Evolutionary conservation across 441 rosid genomes (phyloP).

Genomic region (Gossypium gossypioides): DNA sequence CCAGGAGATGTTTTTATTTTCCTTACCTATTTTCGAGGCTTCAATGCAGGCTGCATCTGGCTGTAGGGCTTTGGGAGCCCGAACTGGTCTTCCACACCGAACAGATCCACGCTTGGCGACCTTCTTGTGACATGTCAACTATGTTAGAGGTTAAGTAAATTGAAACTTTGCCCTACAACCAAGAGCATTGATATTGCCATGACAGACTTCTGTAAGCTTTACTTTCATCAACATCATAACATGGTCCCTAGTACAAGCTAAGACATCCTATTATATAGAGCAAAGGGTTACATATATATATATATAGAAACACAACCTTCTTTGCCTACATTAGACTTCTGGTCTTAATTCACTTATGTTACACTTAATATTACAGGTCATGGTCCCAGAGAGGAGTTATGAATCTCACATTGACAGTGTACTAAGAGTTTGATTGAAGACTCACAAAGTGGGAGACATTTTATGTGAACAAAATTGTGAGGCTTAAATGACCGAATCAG

Average conservation of each 20-base stretch:
- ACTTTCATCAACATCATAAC: not conserved
- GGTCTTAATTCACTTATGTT: not conserved
- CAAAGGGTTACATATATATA: too few relatives aligned
- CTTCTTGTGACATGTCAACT: slow-evolving; percentile 19
- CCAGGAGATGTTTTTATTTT: not conserved
- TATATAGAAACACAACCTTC: not conserved
- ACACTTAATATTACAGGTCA: too few relatives aligned
- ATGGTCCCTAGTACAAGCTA: too few relatives aligned
- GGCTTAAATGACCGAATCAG: too few relatives aligned
- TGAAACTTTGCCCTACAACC: not conserved
- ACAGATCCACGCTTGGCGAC: slow-evolving; percentile 49
- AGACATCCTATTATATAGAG: too few relatives aligned
- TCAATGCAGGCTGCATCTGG: slow-evolving; percentile 60
- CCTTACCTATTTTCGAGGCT: slow-evolving; percentile 7
- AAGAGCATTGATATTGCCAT: not conserved
- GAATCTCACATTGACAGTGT: too few relatives aligned
- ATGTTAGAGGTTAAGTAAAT: not conserved
- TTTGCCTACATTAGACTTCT: not conserved
- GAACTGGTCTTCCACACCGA: slow-evolving; percentile 54
- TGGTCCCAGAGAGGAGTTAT: too few relatives aligned
- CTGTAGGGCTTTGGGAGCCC: slow-evolving; percentile 84
- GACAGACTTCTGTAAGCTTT: not conserved
- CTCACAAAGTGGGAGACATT: too few relatives aligned
- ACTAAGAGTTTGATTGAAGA: too few relatives aligned
- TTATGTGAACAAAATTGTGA: too few relatives aligned